phyloP scores from a whole-genome alignment of 805 yeast genomes.

The Jamesozyma jinghongensis region DNA sequence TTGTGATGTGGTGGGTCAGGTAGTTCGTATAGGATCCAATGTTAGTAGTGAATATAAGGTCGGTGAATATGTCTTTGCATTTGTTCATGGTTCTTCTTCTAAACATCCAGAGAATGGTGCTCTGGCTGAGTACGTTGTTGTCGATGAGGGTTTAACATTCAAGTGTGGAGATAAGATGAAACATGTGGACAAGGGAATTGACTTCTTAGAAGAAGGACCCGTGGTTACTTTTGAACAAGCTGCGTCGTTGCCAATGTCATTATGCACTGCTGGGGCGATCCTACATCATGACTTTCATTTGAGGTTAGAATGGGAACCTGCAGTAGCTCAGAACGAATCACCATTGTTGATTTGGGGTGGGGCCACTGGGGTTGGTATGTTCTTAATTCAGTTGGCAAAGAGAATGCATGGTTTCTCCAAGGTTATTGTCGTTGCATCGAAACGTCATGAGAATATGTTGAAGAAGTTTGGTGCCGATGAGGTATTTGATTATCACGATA shows the following conservation, averaged over 20 bases:
- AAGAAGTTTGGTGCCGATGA: constrained; percentile 41
- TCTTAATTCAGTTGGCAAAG: constrained; percentile 51
- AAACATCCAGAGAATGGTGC: constrained; percentile 41
- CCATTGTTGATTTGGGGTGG: constrained; percentile 55
- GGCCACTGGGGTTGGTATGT: constrained; percentile 53
- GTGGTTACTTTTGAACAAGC: constrained; percentile 53
- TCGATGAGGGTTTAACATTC: constrained; percentile 27
- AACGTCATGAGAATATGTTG: constrained; percentile 34
- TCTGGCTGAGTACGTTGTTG: constrained; percentile 45
- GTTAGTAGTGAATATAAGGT: constrained; percentile 31
- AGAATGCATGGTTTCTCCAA: constrained; percentile 33
- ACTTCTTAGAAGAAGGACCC: constrained; percentile 20
- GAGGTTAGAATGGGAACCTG: constrained; percentile 20
- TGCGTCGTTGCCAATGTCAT: constrained; percentile 46
- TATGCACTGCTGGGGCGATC: constrained; percentile 41
- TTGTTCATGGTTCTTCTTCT: constrained; percentile 46
- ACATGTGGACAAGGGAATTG: not conserved
- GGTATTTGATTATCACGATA: constrained; percentile 42
- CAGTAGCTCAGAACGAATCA: constrained; percentile 28
- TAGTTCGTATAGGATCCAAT: constrained; percentile 39
- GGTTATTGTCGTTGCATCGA: constrained; percentile 42
- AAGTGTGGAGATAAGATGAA: constrained; percentile 13
- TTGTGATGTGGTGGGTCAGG: constrained; percentile 51
- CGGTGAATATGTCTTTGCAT: constrained; percentile 50
- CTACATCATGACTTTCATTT: constrained; percentile 23